These are phyloP conservation scores for Sclerotinia nivalis DNA, from an alignment of 2,329 filamentous ascomycete genomes.

Conservation along the genomic window DNA sequence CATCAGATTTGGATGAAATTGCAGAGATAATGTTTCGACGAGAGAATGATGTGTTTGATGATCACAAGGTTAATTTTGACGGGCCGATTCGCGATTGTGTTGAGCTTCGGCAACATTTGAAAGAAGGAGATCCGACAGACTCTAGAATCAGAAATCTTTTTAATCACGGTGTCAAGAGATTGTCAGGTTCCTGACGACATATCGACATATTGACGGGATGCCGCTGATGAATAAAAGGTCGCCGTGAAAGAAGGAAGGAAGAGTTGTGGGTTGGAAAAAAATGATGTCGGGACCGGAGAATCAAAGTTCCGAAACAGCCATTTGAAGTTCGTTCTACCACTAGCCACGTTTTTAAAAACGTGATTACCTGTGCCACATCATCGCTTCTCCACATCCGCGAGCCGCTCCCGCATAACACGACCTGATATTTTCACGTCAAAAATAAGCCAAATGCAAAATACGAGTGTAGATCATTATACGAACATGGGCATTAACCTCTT, in stretches of 20 bases:
- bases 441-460: background rate
- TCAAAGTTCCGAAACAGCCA: background rate
- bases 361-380: background rate
- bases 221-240: background rate
- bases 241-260: background rate
- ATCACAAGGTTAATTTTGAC: slow-evolving; percentile 17
- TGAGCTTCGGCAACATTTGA: background rate
- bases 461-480: background rate
- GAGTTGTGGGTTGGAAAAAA: no score
- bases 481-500: background rate
- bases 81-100: slow-evolving; percentile 6
- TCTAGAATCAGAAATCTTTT: background rate
- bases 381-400: background rate
- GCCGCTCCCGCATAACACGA: background rate
- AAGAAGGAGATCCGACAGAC: background rate
- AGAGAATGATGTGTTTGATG: slow-evolving; percentile 6
- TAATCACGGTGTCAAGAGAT: no score
- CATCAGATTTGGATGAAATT: slow-evolving; percentile 2
- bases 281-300: background rate
- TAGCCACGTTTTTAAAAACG: background rate
- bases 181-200: background rate
- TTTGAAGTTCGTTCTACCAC: background rate
- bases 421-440: background rate
- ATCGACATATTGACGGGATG: background rate
- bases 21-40: background rate